Percentiles rank a stretch among this genome's conserved stretches.
Conservation (phyloP, 2,329 filamentous ascomycete species). For the Trichoderma harzianum region DNA sequence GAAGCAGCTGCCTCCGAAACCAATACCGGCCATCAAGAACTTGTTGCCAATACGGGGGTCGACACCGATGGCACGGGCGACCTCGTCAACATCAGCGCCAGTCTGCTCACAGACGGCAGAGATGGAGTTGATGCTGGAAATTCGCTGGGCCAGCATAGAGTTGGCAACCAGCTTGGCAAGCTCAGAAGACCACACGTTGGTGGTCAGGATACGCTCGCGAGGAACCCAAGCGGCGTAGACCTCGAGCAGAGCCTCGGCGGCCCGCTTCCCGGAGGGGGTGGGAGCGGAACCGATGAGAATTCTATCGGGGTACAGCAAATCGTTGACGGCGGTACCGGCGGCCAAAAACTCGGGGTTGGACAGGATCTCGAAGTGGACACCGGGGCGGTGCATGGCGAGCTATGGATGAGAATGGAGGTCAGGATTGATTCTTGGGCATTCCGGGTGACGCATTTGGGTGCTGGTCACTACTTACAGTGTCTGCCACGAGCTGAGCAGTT, state of each 20-base stretch:
- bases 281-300: constrained; percentile 69
- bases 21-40: constrained; percentile 71
- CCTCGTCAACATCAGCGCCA: constrained; percentile 71
- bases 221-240: constrained; percentile 73
- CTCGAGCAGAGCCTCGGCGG: constrained; percentile 59
- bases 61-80: constrained; percentile 63
- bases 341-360: constrained; percentile 81
- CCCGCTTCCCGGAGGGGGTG: constrained; percentile 57
- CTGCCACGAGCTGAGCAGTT: constrained; percentile 66
- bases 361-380: constrained; percentile 68
- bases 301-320: constrained; percentile 68
- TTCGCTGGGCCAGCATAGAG: constrained; percentile 74
- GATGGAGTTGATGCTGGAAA: constrained; percentile 77
- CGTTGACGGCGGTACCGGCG: constrained; percentile 70
- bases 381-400: constrained; percentile 58
- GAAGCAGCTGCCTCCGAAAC: constrained; percentile 79
- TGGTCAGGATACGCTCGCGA: constrained; percentile 62
- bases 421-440: neutral
- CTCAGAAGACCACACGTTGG: constrained; percentile 75
- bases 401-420: constrained; percentile 26
- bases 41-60: constrained; percentile 69
- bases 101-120: constrained; percentile 76
- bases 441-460: too few species aligned
- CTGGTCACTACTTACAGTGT: constrained; percentile 52
- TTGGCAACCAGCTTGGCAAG: constrained; percentile 77